phyloP scores from a whole-genome alignment of 1,139 yeast species.

The Taiozyma sp. region DNA sequence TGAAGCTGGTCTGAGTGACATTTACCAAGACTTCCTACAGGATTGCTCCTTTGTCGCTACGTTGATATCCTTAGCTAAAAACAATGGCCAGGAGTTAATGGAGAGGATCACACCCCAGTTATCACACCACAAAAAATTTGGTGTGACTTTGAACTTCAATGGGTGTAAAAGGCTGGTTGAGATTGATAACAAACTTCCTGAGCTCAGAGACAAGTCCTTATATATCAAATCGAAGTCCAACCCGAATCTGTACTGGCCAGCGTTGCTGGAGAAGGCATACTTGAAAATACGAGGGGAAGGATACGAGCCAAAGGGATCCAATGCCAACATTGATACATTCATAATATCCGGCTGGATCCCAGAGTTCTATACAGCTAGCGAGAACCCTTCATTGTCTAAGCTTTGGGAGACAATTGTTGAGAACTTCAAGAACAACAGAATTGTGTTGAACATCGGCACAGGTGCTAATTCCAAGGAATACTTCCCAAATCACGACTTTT shows the following conservation, averaged over 20 bases:
- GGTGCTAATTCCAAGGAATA: slow-evolving; percentile 39
- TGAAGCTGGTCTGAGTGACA: slow-evolving; percentile 26
- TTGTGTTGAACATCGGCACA: slow-evolving; percentile 66
- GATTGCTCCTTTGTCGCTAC: slow-evolving; percentile 79
- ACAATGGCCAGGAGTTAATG: slow-evolving; percentile 16
- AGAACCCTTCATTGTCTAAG: slow-evolving; percentile 22
- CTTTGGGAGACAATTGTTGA: slow-evolving; percentile 33
- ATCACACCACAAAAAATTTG: slow-evolving; percentile 29
- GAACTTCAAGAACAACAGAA: slow-evolving; percentile 29
- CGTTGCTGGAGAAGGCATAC: slow-evolving; percentile 72
- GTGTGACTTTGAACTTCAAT: slow-evolving; percentile 44
- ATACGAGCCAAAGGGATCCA: slow-evolving; percentile 70
- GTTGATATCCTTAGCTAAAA: slow-evolving; percentile 37
- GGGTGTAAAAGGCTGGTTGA: slow-evolving; percentile 56
- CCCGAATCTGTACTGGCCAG: slow-evolving; percentile 53
- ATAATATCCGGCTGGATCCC: slow-evolving; percentile 72
- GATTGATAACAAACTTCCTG: slow-evolving; percentile 42
- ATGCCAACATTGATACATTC: slow-evolving; percentile 70
- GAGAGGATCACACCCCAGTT: slow-evolving; percentile 29
- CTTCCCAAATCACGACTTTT: slow-evolving; percentile 67
- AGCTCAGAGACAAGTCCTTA: slow-evolving; percentile 22
- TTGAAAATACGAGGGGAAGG: slow-evolving; percentile 49
- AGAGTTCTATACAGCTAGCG: slow-evolving; percentile 39
- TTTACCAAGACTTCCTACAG: slow-evolving; percentile 51
- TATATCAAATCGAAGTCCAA: slow-evolving; percentile 38